Percentiles rank a stretch among this genome's conserved stretches.
Conservation (phyloP, 139 green algal species). For the Chlamydomonas incerta region DNA sequence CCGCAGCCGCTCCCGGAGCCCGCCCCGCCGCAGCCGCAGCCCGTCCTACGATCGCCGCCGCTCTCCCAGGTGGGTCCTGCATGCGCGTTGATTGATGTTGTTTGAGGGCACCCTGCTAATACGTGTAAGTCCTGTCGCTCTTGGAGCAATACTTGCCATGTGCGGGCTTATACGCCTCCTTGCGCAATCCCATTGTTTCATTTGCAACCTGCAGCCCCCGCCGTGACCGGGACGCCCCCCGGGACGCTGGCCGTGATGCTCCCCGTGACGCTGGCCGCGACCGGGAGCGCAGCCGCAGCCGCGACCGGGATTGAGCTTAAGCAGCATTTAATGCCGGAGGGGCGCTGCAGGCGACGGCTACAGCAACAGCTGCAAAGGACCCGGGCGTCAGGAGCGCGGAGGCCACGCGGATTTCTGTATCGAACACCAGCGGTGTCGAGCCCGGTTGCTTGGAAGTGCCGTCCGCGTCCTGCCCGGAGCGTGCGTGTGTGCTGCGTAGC, state of each 20-base stretch:
- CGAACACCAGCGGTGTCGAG: neutral
- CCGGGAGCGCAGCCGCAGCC: conserved; percentile 33
- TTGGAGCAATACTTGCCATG: too few relatives aligned
- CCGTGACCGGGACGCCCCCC: conserved; percentile 19
- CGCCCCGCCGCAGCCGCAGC: conserved; percentile 28
- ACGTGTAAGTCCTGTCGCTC: too few relatives aligned
- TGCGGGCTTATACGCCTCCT: too few relatives aligned
- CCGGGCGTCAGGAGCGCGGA: too few relatives aligned
- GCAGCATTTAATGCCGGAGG: too few relatives aligned
- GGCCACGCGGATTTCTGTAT: too few relatives aligned
- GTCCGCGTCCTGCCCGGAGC: neutral
- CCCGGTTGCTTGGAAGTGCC: neutral
- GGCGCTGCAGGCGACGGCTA: neutral
- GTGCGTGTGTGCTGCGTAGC: neutral
- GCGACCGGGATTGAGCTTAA: conserved; percentile 15
- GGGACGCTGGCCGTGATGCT: neutral
- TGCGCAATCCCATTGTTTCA: too few relatives aligned
- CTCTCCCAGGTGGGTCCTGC: neutral
- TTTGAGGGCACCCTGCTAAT: too few relatives aligned
- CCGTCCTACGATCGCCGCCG: conserved; percentile 34
- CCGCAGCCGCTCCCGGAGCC: conserved; percentile 23
- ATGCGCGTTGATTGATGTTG: neutral
- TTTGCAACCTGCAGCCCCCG: conserved; percentile 23
- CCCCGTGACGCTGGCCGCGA: neutral
- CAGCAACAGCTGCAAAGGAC: too few relatives aligned